Base-by-base conservation (phyloP, 306 rosid species). In the Malus fusca region DNA sequence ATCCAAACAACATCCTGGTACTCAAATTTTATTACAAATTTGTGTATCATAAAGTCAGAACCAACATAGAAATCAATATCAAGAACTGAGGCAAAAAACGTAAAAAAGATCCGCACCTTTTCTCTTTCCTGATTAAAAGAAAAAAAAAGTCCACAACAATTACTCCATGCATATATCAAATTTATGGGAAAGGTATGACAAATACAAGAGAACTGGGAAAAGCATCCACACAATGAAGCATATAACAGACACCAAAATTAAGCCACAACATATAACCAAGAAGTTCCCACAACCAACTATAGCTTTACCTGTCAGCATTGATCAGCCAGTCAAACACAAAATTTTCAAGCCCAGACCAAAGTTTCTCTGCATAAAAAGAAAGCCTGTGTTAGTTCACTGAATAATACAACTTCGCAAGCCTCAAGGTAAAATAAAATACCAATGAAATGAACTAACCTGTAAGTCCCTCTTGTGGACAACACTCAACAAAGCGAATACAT, bases 291-390 rank as follows among this genome's bases (percentile, higher is more conserved):
- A 59, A 73, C 81, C 74, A 56, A 56, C 69, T 8, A 79, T 33
- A 43, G 67, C 76, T 73, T 82, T 87, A 96, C 99, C 98, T 89
- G 85, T 96, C 98, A 73, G 98, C 99, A 84, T 92, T 96, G 73
- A 96, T 96, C 75, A 96, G 87, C 99, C 99, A 96, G 82, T 96
- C 99, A 68, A 96, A 92, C 82, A 92, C 99, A 83, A 96, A 96
- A 88, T 92, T 92, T 82, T 96, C 99, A 67, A 96, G 99, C 78
- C 99, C 99, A 73, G 97, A 92, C 98, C 99, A 96, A 84, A 96
- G 96, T 69, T 90, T 96, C 91, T 96, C 99, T 96, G 95, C 80
- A 86, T 74, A 21, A 65, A 66, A 40, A 59, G 21, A 52, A 43
- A 72, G 21, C 37, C 12, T 1, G 46, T 30, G 52, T 66, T 26